phyloP scores from a whole-genome alignment of 1,284 basidiomycete species.

The Sparassis latifolia region DNA sequence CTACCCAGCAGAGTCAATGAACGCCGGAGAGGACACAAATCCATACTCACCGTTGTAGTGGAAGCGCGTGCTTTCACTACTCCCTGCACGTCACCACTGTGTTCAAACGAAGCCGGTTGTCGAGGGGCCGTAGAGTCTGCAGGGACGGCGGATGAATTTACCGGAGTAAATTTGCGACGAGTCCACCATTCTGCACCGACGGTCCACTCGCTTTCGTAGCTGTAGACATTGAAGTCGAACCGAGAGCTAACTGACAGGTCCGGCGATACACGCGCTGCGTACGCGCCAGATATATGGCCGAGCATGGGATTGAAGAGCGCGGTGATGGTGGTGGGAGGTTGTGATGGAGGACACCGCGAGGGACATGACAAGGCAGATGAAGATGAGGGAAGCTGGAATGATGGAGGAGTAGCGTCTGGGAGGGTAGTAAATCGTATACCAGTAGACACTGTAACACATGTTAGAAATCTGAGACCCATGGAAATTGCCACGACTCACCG shows the following conservation, averaged over 20 bases:
- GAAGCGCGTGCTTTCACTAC: slow-evolving; percentile 88
- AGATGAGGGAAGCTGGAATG: slow-evolving; percentile 42
- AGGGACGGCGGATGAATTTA: neutral
- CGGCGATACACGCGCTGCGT: slow-evolving; percentile 81
- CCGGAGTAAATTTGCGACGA: slow-evolving; percentile 32
- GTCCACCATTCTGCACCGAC: slow-evolving; percentile 96
- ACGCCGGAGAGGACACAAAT: slow-evolving; percentile 6
- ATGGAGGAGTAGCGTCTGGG: slow-evolving; percentile 68
- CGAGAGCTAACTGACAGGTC: slow-evolving; percentile 88
- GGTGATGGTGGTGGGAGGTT: slow-evolving; percentile 90
- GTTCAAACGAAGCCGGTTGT: slow-evolving; percentile 7
- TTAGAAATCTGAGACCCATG: neutral
- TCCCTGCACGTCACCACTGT: slow-evolving; percentile 53
- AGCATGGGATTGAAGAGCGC: slow-evolving; percentile 96
- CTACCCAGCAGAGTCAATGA: slow-evolving; percentile 31
- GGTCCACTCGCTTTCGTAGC: slow-evolving; percentile 93
- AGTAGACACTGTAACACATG: slow-evolving; percentile 66
- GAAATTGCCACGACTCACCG: slow-evolving; percentile 41
- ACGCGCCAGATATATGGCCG: slow-evolving; percentile 88
- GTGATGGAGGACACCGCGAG: slow-evolving; percentile 36
- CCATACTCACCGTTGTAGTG: slow-evolving; percentile 68
- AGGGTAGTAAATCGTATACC: slow-evolving; percentile 90
- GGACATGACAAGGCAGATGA: slow-evolving; percentile 28
- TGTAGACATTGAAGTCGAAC: slow-evolving; percentile 96
- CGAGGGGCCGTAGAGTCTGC: slow-evolving; percentile 1